Conservation (phyloP, 495 filamentous ascomycete genomes). For the Xylaria sp. region DNA sequence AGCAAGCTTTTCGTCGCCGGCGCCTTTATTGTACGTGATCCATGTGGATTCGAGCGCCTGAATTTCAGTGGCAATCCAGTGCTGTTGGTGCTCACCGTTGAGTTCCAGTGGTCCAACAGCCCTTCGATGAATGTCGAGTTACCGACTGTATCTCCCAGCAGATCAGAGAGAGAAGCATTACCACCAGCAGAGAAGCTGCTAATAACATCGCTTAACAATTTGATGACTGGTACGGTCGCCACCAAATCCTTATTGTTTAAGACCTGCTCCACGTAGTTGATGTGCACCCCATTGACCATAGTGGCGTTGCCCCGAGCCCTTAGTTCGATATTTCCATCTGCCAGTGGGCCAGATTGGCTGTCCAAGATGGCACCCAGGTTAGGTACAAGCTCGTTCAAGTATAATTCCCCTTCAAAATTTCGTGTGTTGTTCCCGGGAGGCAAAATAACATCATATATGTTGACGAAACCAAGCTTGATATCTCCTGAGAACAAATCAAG, state of each 20-base stretch:
- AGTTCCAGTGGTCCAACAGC: slow-evolving; percentile 35
- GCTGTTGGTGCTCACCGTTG: slow-evolving; percentile 13
- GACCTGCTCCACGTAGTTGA: slow-evolving; percentile 51
- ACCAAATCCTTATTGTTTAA: slow-evolving; percentile 52
- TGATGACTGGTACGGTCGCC: slow-evolving; percentile 45
- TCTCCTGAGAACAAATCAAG: slow-evolving; percentile 51
- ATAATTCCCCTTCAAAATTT: slow-evolving; percentile 46
- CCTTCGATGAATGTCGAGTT: slow-evolving; percentile 42
- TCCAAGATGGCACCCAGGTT: slow-evolving; percentile 49
- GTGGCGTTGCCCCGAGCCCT: slow-evolving; percentile 52
- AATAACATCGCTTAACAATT: slow-evolving; percentile 46
- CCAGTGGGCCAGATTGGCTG: slow-evolving; percentile 42
- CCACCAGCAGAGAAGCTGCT: slow-evolving; percentile 38
- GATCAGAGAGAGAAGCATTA: slow-evolving; percentile 27
- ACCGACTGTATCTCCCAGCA: slow-evolving; percentile 39
- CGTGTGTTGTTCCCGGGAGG: slow-evolving; percentile 56
- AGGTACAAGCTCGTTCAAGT: slow-evolving; percentile 41
- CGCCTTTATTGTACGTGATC: slow-evolving; percentile 31
- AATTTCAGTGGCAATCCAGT: slow-evolving; percentile 19
- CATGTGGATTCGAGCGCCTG: slow-evolving; percentile 18
- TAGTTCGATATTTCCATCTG: slow-evolving; percentile 49
- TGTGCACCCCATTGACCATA: slow-evolving; percentile 51
- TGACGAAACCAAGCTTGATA: slow-evolving; percentile 49
- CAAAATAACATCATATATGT: slow-evolving; percentile 49
- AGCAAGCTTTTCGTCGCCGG: slow-evolving; percentile 35